phyloP scores from a whole-genome alignment of 306 rosid species.

The Inga laurina region DNA sequence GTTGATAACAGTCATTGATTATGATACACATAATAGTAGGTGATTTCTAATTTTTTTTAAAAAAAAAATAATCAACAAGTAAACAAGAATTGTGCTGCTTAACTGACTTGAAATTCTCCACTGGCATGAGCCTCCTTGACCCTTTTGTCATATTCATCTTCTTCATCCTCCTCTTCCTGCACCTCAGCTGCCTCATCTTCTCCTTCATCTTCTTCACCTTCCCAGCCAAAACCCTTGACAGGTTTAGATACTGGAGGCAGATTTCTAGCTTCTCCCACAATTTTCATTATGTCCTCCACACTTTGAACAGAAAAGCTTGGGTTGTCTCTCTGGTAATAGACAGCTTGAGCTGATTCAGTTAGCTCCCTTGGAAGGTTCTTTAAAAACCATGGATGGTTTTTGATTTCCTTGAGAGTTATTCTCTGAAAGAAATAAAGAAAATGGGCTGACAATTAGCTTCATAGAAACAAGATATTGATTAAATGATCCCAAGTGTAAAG shows the following conservation, averaged over 20 bases:
- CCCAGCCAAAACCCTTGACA: constrained; percentile 66
- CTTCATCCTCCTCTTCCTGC: constrained; percentile 56
- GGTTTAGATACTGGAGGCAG: constrained; percentile 61
- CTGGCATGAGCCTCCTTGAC: constrained; percentile 76
- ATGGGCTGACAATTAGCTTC: constrained; percentile 21
- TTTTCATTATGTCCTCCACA: constrained; percentile 70
- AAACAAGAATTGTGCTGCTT: constrained; percentile 28
- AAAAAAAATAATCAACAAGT: constrained; percentile 19
- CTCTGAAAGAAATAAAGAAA: constrained; percentile 49
- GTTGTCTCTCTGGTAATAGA: constrained; percentile 64
- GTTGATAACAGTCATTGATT: constrained; percentile 25
- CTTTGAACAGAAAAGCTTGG: constrained; percentile 69
- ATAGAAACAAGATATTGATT: background rate
- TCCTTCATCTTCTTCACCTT: constrained; percentile 47
- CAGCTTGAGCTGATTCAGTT: constrained; percentile 68
- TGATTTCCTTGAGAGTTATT: constrained; percentile 68
- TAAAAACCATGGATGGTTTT: constrained; percentile 81
- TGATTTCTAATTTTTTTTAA: background rate
- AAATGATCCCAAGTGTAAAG: constrained; percentile 21
- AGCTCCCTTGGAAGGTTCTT: constrained; percentile 83
- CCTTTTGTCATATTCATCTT: constrained; percentile 71
- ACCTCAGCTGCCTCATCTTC: constrained; percentile 33
- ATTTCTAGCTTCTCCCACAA: constrained; percentile 75
- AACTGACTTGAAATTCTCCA: constrained; percentile 65
- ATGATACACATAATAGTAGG: constrained; percentile 42